Evolutionary conservation across 2,329 filamentous ascomycete species (phyloP).

Genomic region (Botrytis paeoniae): DNA sequence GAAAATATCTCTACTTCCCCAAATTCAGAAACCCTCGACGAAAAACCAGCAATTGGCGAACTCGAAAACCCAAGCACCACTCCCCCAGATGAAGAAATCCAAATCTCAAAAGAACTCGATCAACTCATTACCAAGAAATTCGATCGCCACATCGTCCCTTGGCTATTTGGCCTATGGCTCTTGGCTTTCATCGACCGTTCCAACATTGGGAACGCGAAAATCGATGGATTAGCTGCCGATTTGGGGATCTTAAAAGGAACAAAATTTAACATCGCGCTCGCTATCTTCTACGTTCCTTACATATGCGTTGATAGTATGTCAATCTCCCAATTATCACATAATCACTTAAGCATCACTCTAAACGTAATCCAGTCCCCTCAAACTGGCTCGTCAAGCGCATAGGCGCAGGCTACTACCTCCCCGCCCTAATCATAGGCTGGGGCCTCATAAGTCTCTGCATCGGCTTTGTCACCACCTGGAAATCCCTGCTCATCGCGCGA

Average conservation of each 20-base stretch:
- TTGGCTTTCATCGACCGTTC: constrained; percentile 18
- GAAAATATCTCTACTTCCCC: background rate
- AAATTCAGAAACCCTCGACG: background rate
- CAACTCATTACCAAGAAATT: constrained; percentile 16
- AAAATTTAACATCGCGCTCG: constrained; percentile 58
- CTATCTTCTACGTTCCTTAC: constrained; percentile 61
- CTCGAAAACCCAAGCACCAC: background rate
- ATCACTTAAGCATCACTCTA: constrained; percentile 35
- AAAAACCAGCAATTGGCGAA: background rate
- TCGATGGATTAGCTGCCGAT: constrained; percentile 61
- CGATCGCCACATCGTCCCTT: constrained; percentile 14
- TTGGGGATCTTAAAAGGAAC: constrained; percentile 45
- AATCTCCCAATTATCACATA: background rate
- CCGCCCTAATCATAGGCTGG: constrained; percentile 43
- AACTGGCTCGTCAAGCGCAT: constrained; percentile 23
- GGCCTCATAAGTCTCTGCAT: constrained; percentile 46
- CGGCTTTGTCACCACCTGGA: constrained; percentile 44
- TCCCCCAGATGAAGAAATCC: background rate
- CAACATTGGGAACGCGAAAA: constrained; percentile 50
- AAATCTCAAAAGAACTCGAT: constrained; percentile 4
- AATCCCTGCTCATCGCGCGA: constrained; percentile 45
- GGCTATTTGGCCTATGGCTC: constrained; percentile 18
- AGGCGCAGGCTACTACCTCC: constrained; percentile 41
- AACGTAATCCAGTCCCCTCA: constrained; percentile 52
- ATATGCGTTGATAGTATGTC: constrained; percentile 50